These are phyloP conservation scores for Aphanomyces invadans DNA, from an alignment of 352 stramenopile species.

Conservation along the genomic window DNA sequence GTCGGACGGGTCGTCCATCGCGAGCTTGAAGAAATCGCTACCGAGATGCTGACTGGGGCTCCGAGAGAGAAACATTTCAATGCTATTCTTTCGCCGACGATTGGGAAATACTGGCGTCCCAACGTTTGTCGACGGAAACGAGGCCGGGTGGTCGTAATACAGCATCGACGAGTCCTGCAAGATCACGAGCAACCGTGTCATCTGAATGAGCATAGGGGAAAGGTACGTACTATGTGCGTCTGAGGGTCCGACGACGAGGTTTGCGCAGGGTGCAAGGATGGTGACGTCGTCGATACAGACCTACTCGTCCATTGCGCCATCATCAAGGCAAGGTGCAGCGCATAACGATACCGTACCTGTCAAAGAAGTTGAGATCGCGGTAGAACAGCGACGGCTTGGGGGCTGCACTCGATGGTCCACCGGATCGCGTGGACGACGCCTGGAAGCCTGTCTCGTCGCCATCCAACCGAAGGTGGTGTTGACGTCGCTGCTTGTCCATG, in stretches of 20 bases:
- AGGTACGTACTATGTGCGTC: not conserved
- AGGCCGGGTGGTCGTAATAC: not conserved
- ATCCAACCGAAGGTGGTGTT: not conserved
- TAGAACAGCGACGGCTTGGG: slow-evolving; percentile 19
- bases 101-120: not conserved
- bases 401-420: too few species aligned
- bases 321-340: too few species aligned
- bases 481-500: not conserved
- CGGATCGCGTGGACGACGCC: too few species aligned
- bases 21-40: slow-evolving; percentile 67
- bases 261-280: not conserved
- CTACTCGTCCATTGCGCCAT: too few species aligned
- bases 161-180: slow-evolving; percentile 12
- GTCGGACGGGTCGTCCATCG: slow-evolving; percentile 45
- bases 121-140: not conserved
- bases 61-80: slow-evolving; percentile 84
- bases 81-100: slow-evolving; percentile 67
- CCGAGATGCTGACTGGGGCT: slow-evolving; percentile 69
- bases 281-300: not conserved
- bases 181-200: not conserved
- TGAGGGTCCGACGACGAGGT: not conserved
- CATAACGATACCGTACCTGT: too few species aligned
- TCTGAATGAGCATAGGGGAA: not conserved
- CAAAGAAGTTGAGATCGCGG: slow-evolving; percentile 20
- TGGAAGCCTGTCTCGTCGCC: too few species aligned